phyloP scores from a whole-genome alignment of 805 yeast species.

The Barnettozyma wickerhamii region DNA sequence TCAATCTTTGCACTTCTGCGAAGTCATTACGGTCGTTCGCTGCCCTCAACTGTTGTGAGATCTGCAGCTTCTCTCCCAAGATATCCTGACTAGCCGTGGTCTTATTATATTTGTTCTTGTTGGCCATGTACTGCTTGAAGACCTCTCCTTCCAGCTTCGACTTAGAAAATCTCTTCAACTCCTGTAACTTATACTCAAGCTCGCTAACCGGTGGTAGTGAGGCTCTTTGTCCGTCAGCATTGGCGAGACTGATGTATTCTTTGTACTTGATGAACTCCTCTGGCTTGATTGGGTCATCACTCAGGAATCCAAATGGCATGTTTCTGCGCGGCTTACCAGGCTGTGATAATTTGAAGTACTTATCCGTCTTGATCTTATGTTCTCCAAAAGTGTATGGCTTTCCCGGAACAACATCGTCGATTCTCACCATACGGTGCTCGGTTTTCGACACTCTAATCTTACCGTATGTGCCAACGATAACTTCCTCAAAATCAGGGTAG shows the following conservation, averaged over 20 bases:
- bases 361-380: constrained; percentile 40
- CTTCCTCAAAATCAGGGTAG: constrained; percentile 74
- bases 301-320: constrained; percentile 73
- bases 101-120: constrained; percentile 60
- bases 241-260: constrained; percentile 54
- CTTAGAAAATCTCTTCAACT: constrained; percentile 57
- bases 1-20: constrained; percentile 37
- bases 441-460: constrained; percentile 71
- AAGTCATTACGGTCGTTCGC: constrained; percentile 51
- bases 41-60: constrained; percentile 69
- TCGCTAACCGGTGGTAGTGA: constrained; percentile 60
- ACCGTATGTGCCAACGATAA: constrained; percentile 71
- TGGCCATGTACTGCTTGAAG: constrained; percentile 72
- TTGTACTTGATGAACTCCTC: constrained; percentile 74
- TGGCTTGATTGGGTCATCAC: constrained; percentile 67
- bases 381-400: constrained; percentile 48
- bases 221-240: constrained; percentile 24
- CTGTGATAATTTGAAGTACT: constrained; percentile 71
- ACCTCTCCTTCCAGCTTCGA: constrained; percentile 67
- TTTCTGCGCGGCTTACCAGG: constrained; percentile 68
- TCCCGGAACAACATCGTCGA: constrained; percentile 56
- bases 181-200: constrained; percentile 58
- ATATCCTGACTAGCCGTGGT: constrained; percentile 63
- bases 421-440: constrained; percentile 78
- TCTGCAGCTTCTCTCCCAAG: constrained; percentile 66